Conservation (phyloP, 208 protist genomes). For the Acanthamoeba healyi region DNA sequence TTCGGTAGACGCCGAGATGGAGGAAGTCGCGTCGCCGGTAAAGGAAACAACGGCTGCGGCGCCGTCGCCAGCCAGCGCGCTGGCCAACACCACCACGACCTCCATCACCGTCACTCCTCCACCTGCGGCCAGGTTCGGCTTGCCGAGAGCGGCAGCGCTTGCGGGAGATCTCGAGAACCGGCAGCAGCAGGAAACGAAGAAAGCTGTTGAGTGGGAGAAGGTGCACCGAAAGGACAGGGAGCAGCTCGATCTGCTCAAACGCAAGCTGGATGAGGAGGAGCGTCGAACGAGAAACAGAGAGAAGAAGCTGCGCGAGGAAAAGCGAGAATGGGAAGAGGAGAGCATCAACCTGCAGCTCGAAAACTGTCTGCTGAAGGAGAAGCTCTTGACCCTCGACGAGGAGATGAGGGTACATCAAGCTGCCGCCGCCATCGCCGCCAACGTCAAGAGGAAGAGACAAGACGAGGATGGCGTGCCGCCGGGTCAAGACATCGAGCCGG, state of each 20-base stretch:
- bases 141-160: background rate
- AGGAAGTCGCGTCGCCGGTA: background rate
- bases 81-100: too few relatives aligned
- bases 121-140: background rate
- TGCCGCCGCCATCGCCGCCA: background rate
- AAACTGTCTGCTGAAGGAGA: constrained; percentile 42
- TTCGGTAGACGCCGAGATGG: background rate
- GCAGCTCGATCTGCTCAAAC: background rate
- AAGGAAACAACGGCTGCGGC: background rate
- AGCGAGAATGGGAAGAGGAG: constrained; percentile 35
- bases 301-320: background rate
- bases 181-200: background rate
- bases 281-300: background rate
- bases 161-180: background rate
- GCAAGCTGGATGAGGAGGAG: background rate
- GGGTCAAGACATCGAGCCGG: background rate
- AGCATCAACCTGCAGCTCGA: constrained; percentile 55
- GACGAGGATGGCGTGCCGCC: background rate
- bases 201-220: background rate
- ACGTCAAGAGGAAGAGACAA: background rate
- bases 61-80: too few relatives aligned
- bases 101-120: background rate
- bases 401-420: background rate
- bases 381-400: constrained; percentile 9
- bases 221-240: background rate